Evolutionary conservation across 148 eudicot species (phyloP).

Genomic region (Cornus controversa): DNA sequence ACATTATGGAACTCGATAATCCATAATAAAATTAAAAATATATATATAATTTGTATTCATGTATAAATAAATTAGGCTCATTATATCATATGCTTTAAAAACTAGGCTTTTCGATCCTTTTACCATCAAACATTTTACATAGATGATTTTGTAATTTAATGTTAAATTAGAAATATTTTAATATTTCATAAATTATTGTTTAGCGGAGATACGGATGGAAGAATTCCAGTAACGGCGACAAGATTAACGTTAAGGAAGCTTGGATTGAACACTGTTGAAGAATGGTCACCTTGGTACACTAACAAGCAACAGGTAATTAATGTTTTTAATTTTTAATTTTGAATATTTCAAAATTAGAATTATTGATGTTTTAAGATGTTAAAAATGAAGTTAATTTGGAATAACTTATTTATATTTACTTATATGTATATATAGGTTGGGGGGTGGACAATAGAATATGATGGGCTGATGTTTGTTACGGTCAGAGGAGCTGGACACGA

Average conservation of each 20-base stretch:
- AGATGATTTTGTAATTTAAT: not conserved
- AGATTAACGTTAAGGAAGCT: slow-evolving; percentile 64
- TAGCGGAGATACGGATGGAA: slow-evolving; percentile 90
- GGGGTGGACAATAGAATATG: slow-evolving; percentile 73
- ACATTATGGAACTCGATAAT: too few relatives aligned
- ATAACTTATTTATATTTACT: too few relatives aligned
- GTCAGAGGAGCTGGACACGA: slow-evolving; percentile 77
- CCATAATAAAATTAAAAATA: too few relatives aligned
- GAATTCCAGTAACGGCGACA: slow-evolving; percentile 82
- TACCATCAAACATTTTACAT: not conserved
- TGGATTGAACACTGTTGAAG: slow-evolving; percentile 52
- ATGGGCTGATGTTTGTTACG: slow-evolving; percentile 60
- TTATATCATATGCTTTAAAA: too few relatives aligned
- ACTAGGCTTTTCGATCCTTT: too few relatives aligned
- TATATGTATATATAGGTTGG: slow-evolving; percentile 57
- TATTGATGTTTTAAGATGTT: too few relatives aligned
- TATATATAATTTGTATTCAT: too few relatives aligned
- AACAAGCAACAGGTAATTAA: slow-evolving; percentile 55
- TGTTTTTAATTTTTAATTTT: too few relatives aligned
- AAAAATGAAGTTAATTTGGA: not conserved
- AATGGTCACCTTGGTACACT: slow-evolving; percentile 88
- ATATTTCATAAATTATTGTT: not conserved
- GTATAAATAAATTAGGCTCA: too few relatives aligned
- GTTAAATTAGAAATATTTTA: not conserved
- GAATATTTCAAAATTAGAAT: too few relatives aligned